Conservation (phyloP, 768 basidiomycete genomes). For the Kwoniella europaea region DNA sequence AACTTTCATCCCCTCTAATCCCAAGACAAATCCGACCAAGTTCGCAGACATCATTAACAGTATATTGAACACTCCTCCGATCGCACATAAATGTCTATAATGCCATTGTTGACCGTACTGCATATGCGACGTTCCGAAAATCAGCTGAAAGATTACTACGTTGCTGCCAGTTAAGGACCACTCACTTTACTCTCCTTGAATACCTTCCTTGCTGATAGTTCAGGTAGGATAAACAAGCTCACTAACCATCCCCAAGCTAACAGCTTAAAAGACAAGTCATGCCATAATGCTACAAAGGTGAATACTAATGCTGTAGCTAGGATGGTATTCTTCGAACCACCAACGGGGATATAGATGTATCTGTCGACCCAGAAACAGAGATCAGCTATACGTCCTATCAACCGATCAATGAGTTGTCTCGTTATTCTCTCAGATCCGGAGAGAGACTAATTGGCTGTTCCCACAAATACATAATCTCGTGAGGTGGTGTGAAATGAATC, state of each 20-base stretch:
- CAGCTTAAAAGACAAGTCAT: constrained; percentile 84
- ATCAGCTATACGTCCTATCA: too few relatives aligned
- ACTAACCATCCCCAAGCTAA: constrained; percentile 97
- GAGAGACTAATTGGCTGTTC: too few relatives aligned
- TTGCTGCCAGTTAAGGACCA: background rate
- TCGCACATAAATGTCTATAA: constrained; percentile 84
- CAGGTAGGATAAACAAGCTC: constrained; percentile 85
- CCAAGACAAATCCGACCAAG: constrained; percentile 91
- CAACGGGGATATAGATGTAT: constrained; percentile 93
- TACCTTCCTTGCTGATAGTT: constrained; percentile 68
- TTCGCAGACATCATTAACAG: constrained; percentile 90
- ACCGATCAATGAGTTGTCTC: too few relatives aligned
- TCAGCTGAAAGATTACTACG: background rate
- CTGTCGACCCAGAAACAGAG: constrained; percentile 59
- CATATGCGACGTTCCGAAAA: background rate
- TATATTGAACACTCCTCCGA: constrained; percentile 82
- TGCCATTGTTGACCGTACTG: constrained; percentile 73
- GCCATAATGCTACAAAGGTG: constrained; percentile 97
- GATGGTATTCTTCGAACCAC: constrained; percentile 67
- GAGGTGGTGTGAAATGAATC: too few relatives aligned
- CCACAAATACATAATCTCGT: too few relatives aligned
- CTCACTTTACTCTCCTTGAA: constrained; percentile 72
- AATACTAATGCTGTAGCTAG: constrained; percentile 79
- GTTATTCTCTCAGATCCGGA: too few relatives aligned
- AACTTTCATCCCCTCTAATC: constrained; percentile 75